Percentiles rank a stretch among this genome's conserved stretches.
Evolutionary conservation across 257 asterid genomes (phyloP).

Genomic region (Nicotiana tabacum): DNA sequence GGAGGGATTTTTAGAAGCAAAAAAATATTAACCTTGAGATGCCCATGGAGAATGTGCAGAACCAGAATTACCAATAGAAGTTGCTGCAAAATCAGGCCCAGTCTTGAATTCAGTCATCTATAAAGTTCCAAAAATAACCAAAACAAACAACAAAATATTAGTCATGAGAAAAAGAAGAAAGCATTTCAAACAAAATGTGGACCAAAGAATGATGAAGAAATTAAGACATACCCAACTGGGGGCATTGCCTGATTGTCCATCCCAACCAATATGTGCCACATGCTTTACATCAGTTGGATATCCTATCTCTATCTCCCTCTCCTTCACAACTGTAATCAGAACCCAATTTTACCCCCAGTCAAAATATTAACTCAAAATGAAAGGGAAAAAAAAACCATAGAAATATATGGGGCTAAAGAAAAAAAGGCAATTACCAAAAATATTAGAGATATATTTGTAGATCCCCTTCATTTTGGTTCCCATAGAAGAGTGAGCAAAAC

Average conservation of each 20-base stretch:
- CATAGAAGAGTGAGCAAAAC: constrained; percentile 20
- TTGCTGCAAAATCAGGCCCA: constrained; percentile 66
- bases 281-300: constrained; percentile 84
- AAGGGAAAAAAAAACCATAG: too few species aligned
- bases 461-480: constrained; percentile 75
- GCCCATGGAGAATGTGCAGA: constrained; percentile 77
- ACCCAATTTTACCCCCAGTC: background rate
- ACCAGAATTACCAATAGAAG: constrained; percentile 58
- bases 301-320: constrained; percentile 81
- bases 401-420: background rate
- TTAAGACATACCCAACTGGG: constrained; percentile 73
- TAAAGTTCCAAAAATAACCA: background rate
- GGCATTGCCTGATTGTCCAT: constrained; percentile 63
- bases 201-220: background rate
- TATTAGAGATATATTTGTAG: constrained; percentile 62
- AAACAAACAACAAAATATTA: background rate
- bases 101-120: constrained; percentile 30
- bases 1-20: background rate
- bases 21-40: constrained; percentile 45
- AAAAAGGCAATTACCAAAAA: constrained; percentile 44
- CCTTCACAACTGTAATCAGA: constrained; percentile 40
- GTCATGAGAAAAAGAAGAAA: background rate
- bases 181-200: background rate
- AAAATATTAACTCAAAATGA: background rate
- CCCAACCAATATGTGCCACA: constrained; percentile 94